Percentiles rank a stretch among this genome's conserved stretches.
Evolutionary conservation across 768 basidiomycete genomes (phyloP).

Genomic region (Lactarius tabidus): DNA sequence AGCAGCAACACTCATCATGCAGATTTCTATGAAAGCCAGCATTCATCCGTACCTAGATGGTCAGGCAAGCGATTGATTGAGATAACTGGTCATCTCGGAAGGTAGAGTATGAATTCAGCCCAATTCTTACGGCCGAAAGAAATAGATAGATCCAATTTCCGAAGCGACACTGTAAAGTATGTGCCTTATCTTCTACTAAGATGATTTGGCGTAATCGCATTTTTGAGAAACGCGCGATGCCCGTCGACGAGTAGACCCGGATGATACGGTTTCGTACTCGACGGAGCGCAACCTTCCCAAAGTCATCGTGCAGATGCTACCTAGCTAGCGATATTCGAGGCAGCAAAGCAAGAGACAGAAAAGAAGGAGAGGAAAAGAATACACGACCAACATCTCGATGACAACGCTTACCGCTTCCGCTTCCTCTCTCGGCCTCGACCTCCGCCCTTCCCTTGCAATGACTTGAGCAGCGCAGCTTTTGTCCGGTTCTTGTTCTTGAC

Average conservation of each 20-base stretch:
- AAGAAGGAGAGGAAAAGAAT: neutral
- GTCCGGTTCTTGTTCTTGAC: slow-evolving; percentile 83
- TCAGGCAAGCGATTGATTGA: neutral
- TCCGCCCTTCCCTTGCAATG: slow-evolving; percentile 33
- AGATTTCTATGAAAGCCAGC: no score
- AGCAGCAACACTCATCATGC: no score
- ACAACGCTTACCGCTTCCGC: slow-evolving; percentile 15
- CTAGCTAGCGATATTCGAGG: neutral
- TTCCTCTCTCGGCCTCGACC: slow-evolving; percentile 16
- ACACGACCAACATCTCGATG: neutral
- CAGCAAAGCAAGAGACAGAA: neutral
- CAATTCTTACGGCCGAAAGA: neutral
- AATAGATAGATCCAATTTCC: neutral
- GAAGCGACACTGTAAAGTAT: neutral
- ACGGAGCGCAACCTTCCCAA: neutral
- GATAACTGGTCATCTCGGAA: no score
- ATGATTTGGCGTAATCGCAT: neutral
- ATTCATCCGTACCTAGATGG: no score
- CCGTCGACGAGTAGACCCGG: neutral
- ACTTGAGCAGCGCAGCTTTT: slow-evolving; percentile 58
- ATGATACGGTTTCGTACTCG: neutral
- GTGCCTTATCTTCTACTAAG: no score
- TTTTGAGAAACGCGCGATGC: neutral
- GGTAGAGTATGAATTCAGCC: neutral
- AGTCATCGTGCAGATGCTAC: neutral